A percentile compares a stretch with the other conserved stretches of the same genome.
These are phyloP conservation scores for Coemansia sp. DNA, from an alignment of 192 early-diverging fungal species.

Conservation along the genomic window DNA sequence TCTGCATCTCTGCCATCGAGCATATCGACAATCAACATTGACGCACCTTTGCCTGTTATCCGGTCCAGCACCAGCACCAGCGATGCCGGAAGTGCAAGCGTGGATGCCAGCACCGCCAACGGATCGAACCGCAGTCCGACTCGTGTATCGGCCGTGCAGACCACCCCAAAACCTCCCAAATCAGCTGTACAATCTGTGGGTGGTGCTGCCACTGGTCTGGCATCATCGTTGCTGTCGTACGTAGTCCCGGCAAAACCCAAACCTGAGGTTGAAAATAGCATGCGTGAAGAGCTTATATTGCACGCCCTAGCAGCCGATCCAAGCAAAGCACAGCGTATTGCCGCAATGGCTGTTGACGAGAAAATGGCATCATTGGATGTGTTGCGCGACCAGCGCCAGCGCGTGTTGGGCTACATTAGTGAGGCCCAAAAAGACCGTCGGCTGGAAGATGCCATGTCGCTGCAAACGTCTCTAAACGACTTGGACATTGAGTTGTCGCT, in stretches of 20 bases:
- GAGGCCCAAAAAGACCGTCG: constrained; percentile 66
- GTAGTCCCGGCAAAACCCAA: constrained; percentile 10
- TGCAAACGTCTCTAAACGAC: constrained; percentile 65
- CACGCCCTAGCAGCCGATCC: constrained; percentile 27
- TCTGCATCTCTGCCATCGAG: constrained; percentile 17
- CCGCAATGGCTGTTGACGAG: constrained; percentile 20
- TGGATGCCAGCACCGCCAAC: constrained; percentile 9
- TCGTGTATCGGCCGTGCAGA: not conserved
- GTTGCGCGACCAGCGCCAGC: constrained; percentile 66
- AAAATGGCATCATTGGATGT: constrained; percentile 55
- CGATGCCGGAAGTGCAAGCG: not conserved
- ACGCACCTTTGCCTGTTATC: not conserved
- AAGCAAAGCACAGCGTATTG: constrained; percentile 15
- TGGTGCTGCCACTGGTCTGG: constrained; percentile 14
- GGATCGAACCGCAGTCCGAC: constrained; percentile 1
- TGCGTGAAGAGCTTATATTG: constrained; percentile 9
- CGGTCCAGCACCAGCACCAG: constrained; percentile 1
- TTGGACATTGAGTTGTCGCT: constrained; percentile 63
- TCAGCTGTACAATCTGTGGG: not conserved
- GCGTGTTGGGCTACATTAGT: constrained; percentile 63
- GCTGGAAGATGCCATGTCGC: constrained; percentile 69
- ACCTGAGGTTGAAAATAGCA: not conserved
- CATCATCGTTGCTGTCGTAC: constrained; percentile 31
- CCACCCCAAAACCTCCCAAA: too few relatives aligned
- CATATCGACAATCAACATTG: constrained; percentile 18